Evolutionary conservation across 345 rosid species (phyloP), one percentile per base, ranked within the genome.

Genomic region (Salix viminalis): DNA sequence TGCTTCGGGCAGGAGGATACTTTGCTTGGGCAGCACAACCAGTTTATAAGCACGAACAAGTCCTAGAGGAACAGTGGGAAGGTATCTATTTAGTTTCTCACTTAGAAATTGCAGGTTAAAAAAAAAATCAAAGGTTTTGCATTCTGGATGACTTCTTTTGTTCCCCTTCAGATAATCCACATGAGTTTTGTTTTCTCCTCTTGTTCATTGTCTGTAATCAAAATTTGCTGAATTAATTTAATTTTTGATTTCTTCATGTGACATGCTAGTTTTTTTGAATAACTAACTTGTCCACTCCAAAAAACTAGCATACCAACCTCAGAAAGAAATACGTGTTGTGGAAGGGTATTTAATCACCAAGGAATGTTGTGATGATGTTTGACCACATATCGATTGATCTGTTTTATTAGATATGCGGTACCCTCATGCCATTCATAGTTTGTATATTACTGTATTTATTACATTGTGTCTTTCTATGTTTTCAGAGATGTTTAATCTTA

Each of bases 1-100:
- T 96, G 90, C 97, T 96, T 28, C 88, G 97, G 67, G 89, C 92
- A 18, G 99, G 99, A 75, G 98, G 98, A 84, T 92, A 90, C 85
- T 96, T 96, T 89, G 91, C 90, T 76, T 95, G 99, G 99, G 97
- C 99, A 13, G 97, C 98, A 61, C 99, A 93, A 69, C 99, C 98
- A 64, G 99, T 96, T 75, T 96, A 96, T 82, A 96, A 92, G 85
- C 99, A 96, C 58, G 98, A 96, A 79, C 83, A 79, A 77, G 77
- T 80, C 54, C 88, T 93, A 64, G 92, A 92, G 87, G 90, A 93
- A 81, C 99, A 93, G 78, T 96, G 98, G 99, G 86, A 87, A 90
- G 99, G 99, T 93, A 88, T 78, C n/a, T 39, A 66, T 50, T 79
- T 73, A 70, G 67, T 37, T 75, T 19, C 52, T 72, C 56, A 36